Evolutionary conservation across 2,329 filamentous ascomycete genomes (phyloP).

Genomic region (Dothistroma pini): DNA sequence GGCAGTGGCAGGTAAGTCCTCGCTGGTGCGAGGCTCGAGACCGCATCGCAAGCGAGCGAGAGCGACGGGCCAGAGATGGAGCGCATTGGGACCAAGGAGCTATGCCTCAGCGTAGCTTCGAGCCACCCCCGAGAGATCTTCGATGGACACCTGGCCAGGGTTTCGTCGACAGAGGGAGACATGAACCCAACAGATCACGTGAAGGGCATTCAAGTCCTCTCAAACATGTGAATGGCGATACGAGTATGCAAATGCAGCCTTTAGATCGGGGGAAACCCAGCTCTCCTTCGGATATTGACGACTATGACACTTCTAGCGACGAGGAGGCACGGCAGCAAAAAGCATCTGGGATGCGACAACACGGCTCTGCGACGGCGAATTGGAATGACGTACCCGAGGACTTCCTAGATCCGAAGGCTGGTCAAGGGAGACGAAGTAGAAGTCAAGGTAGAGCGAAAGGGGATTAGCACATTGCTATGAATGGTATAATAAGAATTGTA

Average conservation of each 20-base stretch:
- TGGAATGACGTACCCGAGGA: slow-evolving; percentile 51
- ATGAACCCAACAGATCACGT: background rate
- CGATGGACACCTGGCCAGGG: slow-evolving; percentile 30
- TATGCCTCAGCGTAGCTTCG: slow-evolving; percentile 9
- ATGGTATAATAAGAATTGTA: background rate
- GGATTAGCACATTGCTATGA: slow-evolving; percentile 20
- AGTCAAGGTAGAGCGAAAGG: slow-evolving; percentile 32
- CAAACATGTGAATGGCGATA: slow-evolving; percentile 7
- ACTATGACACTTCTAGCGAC: slow-evolving; percentile 26
- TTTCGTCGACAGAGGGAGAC: slow-evolving; percentile 37
- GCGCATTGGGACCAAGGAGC: slow-evolving; percentile 15
- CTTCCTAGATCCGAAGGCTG: slow-evolving; percentile 34
- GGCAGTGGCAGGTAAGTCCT: slow-evolving; percentile 83
- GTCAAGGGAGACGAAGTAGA: slow-evolving; percentile 26
- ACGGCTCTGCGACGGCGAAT: slow-evolving; percentile 34
- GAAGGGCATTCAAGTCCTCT: background rate
- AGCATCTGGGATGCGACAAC: background rate
- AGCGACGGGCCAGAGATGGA: slow-evolving; percentile 35
- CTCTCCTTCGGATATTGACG: slow-evolving; percentile 35
- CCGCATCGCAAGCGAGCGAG: slow-evolving; percentile 44
- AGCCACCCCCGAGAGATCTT: slow-evolving; percentile 19
- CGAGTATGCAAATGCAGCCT: slow-evolving; percentile 40
- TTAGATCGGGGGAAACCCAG: slow-evolving; percentile 34
- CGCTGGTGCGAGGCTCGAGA: slow-evolving; percentile 73
- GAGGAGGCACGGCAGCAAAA: slow-evolving; percentile 24